Evolutionary conservation across 164 flowering plant species (phyloP).

Genomic region (Vitis vinifera): ASM3070453v1 NC_081805.1:27630501-27631000

Average conservation of each 20-base stretch:
- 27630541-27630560: no score
- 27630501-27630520: no score
- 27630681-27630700: no score
- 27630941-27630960: conserved; percentile 80
- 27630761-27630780: conserved; percentile 61
- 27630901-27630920: conserved; percentile 81
- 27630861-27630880: conserved; percentile 57
- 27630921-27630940: conserved; percentile 94
- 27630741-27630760: background rate
- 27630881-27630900: conserved; percentile 77
- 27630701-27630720: no score
- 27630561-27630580: no score
- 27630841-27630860: conserved; percentile 58
- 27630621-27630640: no score
- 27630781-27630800: conserved; percentile 66
- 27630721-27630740: no score
- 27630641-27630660: no score
- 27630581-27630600: no score
- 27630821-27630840: conserved; percentile 78
- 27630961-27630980: conserved; percentile 35
- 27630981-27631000: conserved; percentile 41
- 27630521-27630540: no score
- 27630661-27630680: no score
- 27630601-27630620: no score
- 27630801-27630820: conserved; percentile 70